A percentile compares a stretch with the other conserved stretches of the same genome.
phyloP scores from a whole-genome alignment of 768 basidiomycete genomes.

The Lactifluus volemus region DNA sequence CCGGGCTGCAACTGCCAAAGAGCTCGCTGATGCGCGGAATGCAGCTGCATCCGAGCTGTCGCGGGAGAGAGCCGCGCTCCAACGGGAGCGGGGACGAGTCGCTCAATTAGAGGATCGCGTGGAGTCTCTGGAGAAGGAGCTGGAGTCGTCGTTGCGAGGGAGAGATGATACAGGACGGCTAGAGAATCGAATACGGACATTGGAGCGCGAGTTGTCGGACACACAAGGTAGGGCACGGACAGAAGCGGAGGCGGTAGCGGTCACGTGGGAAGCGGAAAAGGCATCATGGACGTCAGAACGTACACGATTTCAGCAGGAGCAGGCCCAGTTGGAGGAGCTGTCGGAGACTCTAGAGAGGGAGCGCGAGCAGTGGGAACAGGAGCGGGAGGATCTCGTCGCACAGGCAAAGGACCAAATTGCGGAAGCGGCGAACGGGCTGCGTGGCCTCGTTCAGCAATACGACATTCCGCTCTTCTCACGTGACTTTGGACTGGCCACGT shows the following conservation, averaged over 20 bases:
- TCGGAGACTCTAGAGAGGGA: slow-evolving; percentile 44
- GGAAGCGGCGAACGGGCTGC: slow-evolving; percentile 39
- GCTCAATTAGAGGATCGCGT: slow-evolving; percentile 31
- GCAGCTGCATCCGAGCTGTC: background rate
- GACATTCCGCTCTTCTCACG: slow-evolving; percentile 41
- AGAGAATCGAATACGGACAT: slow-evolving; percentile 6
- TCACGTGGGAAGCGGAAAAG: slow-evolving; percentile 3
- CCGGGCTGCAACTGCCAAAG: slow-evolving; percentile 35
- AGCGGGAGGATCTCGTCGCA: slow-evolving; percentile 38
- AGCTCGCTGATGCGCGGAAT: background rate
- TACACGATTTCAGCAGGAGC: slow-evolving; percentile 35
- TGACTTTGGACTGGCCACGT: slow-evolving; percentile 21
- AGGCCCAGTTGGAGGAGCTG: slow-evolving; percentile 35
- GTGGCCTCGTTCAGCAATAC: slow-evolving; percentile 45
- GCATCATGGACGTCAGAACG: slow-evolving; percentile 32
- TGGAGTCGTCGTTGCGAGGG: slow-evolving; percentile 43
- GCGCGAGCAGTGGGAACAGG: slow-evolving; percentile 39
- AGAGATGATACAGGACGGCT: slow-evolving; percentile 16
- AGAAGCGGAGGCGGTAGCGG: background rate
- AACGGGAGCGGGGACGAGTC: background rate
- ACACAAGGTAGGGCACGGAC: background rate
- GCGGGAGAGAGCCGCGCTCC: background rate
- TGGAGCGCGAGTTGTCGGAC: background rate
- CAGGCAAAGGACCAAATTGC: slow-evolving; percentile 45
- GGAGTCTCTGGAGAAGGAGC: slow-evolving; percentile 38